A percentile compares a stretch with the other conserved stretches of the same genome.
phyloP scores from a whole-genome alignment of 257 asterid species.

The Craterostigma plantagineum region DNA sequence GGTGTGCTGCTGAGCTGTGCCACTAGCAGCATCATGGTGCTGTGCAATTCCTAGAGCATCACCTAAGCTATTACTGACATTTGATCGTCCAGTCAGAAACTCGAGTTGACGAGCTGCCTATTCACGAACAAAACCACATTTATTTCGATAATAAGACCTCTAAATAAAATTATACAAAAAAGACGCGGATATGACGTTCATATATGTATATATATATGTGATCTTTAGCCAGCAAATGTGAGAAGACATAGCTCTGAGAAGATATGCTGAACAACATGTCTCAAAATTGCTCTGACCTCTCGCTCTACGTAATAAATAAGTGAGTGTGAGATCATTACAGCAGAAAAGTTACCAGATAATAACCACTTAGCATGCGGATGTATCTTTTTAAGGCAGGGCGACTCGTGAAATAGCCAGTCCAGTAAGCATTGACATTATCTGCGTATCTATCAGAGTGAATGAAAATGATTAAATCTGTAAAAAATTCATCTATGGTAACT shows the following conservation, averaged over 20 bases:
- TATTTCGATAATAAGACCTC: too few species aligned
- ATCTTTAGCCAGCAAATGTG: too few species aligned
- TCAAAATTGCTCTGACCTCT: not conserved
- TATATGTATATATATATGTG: too few species aligned
- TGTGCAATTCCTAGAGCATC: slow-evolving; percentile 69
- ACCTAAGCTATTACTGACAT: slow-evolving; percentile 36
- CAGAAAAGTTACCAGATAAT: slow-evolving; percentile 34
- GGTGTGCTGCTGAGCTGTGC: slow-evolving; percentile 81
- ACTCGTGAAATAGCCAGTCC: slow-evolving; percentile 81
- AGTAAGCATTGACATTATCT: slow-evolving; percentile 39
- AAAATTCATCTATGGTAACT: slow-evolving; percentile 1
- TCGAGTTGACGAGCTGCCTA: slow-evolving; percentile 91
- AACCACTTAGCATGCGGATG: slow-evolving; percentile 59
- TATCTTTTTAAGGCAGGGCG: slow-evolving; percentile 72
- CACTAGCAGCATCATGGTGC: slow-evolving; percentile 77
- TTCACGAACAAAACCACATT: too few species aligned
- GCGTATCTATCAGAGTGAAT: slow-evolving; percentile 40
- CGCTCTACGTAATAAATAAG: not conserved
- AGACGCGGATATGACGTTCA: too few species aligned
- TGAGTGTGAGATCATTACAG: not conserved
- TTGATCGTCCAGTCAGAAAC: slow-evolving; percentile 35
- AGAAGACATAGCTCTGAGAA: too few species aligned
- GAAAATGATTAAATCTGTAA: slow-evolving; percentile 4
- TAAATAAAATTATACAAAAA: too few species aligned
- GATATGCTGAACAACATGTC: not conserved